Evolutionary conservation across 202 grass and related monocot genomes (phyloP), one percentile per base, ranked within the genome.

Genomic region (Dendrocalamus latiflorus): DNA sequence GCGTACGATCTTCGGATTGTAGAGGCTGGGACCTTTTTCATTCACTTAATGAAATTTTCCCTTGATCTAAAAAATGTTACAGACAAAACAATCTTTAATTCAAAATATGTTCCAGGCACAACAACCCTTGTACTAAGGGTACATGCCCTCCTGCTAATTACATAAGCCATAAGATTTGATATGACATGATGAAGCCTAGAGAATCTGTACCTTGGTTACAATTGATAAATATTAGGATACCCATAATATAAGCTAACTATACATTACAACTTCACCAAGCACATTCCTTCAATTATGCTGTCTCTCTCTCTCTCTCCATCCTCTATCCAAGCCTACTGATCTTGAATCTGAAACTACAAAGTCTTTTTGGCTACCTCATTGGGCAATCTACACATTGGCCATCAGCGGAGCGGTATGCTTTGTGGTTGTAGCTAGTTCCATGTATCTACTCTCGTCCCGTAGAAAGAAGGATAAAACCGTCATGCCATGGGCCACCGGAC

Each of bases 401-500:
- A 14, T 87, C 72, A 39, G 63, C 39, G 95, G 90, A 81, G 82
- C 11, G 11, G 17, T 91, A 82, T 58, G 64, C 60, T 8, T 89
- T 57, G 72, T 83, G 47, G 45, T 22, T 82, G 89, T 50, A 57
- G 49, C 82, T 8, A 34, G 33, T 44, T 43, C 47, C 8, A 38
- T 64, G 6, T 90, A 90, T 80, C 45, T 90, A 43, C 38, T 90
- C 69, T 75, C 69, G 3, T 72, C 38, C 53, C 89, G 34, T 56
- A 66, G 74, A 45, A 95, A 90, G 28, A 95, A 85, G 53, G 89
- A 90, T 43, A 70, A 74, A 3, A 88, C 59, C 8, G 59, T 94
- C 58, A 87, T 71, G 74, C 95, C 92, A 5, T 98, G 91, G 92
- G 63, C 41, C 49, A 94, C 90, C 21, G 94, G 86, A 9, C 76